Evolutionary conservation across 1,284 basidiomycete species (phyloP).

Genomic region (Leccinum subrobustum): DNA sequence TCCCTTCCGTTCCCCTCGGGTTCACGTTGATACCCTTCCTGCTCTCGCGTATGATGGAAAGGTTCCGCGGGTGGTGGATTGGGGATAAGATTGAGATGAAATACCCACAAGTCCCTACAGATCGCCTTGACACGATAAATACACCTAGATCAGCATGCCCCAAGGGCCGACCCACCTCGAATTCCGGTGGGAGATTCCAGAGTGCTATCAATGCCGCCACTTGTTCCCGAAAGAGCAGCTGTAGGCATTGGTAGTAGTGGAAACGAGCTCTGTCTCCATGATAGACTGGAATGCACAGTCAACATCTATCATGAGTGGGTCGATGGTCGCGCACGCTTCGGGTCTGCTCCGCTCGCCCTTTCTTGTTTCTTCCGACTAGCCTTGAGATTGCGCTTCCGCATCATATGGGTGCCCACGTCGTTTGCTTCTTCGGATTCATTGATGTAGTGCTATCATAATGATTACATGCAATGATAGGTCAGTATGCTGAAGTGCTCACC

Average conservation of each 20-base stretch:
- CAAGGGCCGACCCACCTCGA: slow-evolving; percentile 58
- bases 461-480: not conserved
- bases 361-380: slow-evolving; percentile 50
- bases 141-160: slow-evolving; percentile 1
- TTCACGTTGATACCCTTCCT: slow-evolving; percentile 19
- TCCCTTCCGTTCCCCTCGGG: slow-evolving; percentile 15
- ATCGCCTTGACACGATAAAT: slow-evolving; percentile 49
- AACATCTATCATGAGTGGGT: not conserved
- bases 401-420: slow-evolving; percentile 54
- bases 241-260: slow-evolving; percentile 80
- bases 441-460: slow-evolving; percentile 60
- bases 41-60: slow-evolving; percentile 44
- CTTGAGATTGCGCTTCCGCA: slow-evolving; percentile 64
- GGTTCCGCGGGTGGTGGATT: slow-evolving; percentile 63
- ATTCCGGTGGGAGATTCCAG: slow-evolving; percentile 76
- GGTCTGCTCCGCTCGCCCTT: slow-evolving; percentile 49
- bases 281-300: slow-evolving; percentile 55
- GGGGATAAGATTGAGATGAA: slow-evolving; percentile 67
- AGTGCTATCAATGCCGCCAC: slow-evolving; percentile 55
- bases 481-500: slow-evolving; percentile 39
- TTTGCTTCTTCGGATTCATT: slow-evolving; percentile 66
- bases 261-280: slow-evolving; percentile 75
- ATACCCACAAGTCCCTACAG: slow-evolving; percentile 80
- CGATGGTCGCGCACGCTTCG: slow-evolving; percentile 45
- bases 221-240: slow-evolving; percentile 77